phyloP scores from a whole-genome alignment of 2,329 filamentous ascomycete species.

The Epichloe typhina region DNA sequence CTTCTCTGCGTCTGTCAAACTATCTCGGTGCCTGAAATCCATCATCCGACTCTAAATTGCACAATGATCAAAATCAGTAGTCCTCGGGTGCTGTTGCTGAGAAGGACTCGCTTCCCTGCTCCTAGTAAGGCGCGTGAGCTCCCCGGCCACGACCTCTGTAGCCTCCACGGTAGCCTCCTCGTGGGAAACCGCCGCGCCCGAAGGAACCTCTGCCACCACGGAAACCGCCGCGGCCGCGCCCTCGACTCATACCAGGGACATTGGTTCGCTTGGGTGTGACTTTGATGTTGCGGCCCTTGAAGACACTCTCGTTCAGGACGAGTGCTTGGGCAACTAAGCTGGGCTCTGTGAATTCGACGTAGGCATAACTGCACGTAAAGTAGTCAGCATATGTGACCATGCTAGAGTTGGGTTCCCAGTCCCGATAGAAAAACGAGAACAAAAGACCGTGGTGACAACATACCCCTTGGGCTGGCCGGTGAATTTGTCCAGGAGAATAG shows the following conservation, averaged over 20 bases:
- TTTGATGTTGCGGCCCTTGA: constrained; percentile 91
- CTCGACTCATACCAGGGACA: constrained; percentile 83
- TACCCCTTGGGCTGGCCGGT: constrained; percentile 99
- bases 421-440: not conserved
- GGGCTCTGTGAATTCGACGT: constrained; percentile 95
- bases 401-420: not conserved
- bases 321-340: constrained; percentile 85
- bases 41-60: not conserved
- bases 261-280: constrained; percentile 93
- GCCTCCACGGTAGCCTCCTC: constrained; percentile 52
- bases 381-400: not conserved
- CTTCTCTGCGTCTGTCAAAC: not conserved
- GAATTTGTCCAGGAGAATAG: constrained; percentile 95
- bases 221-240: constrained; percentile 48
- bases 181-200: constrained; percentile 40
- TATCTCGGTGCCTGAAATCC: not conserved
- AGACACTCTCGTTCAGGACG: constrained; percentile 90
- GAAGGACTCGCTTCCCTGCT: constrained; percentile 19
- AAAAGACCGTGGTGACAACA: not conserved
- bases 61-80: not conserved
- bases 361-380: constrained; percentile 62
- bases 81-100: constrained; percentile 9
- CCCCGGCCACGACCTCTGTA: constrained; percentile 54
- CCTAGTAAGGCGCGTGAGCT: constrained; percentile 48
- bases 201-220: constrained; percentile 37